Base-by-base conservation (phyloP, 306 rosid species). In the Neltuma alba region DNA sequence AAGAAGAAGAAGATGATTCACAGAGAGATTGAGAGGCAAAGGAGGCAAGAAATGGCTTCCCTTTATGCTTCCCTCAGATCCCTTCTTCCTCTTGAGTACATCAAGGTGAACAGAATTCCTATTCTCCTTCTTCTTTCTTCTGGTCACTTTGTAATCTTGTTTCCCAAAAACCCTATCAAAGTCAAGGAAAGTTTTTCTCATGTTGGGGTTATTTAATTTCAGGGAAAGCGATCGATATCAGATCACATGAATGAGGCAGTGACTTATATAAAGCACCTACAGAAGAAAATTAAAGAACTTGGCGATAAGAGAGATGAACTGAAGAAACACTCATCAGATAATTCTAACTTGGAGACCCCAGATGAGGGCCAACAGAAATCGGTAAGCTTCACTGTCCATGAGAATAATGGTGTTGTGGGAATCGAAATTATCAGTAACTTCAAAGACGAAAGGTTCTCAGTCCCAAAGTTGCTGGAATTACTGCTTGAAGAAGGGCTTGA, bases 221-320 rank as follows among this genome's bases (percentile, higher is more conserved):
- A 93, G 98, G 98, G 97, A 79, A 93, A 89, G 76, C 97, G 97
- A 73, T 87, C 97, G 20, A 70, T 79, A 72, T 83, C 90, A 1
- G 95, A 93, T 74, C 89, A 88, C 74, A 72, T 90, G 70, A 83
- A 83, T 7, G 92, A 81, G 87, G 92, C 97, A 41, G 90, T 80
- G 75, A 87, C 81, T 45, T 88, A 92, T 42, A 90, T 91, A 78
- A 88, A 88, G 18, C 82, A 90, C 48, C 25, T 81, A 63, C 81
- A 83, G 73, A 76, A 77, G 41, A 86, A 83, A 54, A 89, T 88
- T 76, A 55, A 83, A 70, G 89, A 72, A 23, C 83, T 88, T 58
- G 48, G 64, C 25, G 58, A 64, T 31, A 84, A 76, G 79, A 90
- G 85, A 78, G 91, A 90, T 75, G 81, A 69, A 76, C 83, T 90